Evolutionary conservation across 495 filamentous ascomycete species (phyloP), one percentile per base, ranked within the genome.

Genomic region (Xylaria longipes): DNA sequence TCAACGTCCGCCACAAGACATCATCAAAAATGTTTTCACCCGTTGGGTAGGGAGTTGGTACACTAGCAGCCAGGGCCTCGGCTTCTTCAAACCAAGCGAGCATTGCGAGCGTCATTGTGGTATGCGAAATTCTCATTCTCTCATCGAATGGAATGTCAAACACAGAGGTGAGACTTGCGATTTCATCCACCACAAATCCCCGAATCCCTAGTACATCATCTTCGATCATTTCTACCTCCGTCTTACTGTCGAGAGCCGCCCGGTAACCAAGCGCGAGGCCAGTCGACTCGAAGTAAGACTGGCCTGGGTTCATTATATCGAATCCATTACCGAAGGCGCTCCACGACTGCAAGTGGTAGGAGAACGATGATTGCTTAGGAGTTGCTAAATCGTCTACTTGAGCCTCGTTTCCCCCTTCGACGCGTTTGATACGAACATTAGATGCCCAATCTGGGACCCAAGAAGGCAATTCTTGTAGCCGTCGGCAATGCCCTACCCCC

Each of bases 131-230:
- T 17, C 37, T 63, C 68, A 70, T 70, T 5, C 0, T 65, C 31
- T 63, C 58, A 57, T 70, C 68, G 60, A 84, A 75, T 7, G 84
- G 85, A 39, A 84, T 52, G 39, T 83, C 79, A 70, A 86, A 83
- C 4, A 86, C 54, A n/a, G 71, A 67, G 31, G 72, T 79, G 43
- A 80, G 76, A 60, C 81, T 71, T 39, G 73, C 69, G 39, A 84
- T 71, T 6, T 75, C 71, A 12, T 73, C 60, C 37, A 62, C 35
- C 8, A 70, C 63, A 15, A 78, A 71, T 64, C 79, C 80, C 29
- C 78, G 79, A 52, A 84, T 65, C 39, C 73, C 77, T 22, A 84
- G 73, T 3, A 84, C 81, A 61, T 84, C 82, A 66, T 83, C 81
- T 7, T 76, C 72, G 29, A 72, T 78, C 25, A 70, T 12, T 45